phyloP scores from a whole-genome alignment of 345 rosid species.

The Nephelium lappaceum region DNA sequence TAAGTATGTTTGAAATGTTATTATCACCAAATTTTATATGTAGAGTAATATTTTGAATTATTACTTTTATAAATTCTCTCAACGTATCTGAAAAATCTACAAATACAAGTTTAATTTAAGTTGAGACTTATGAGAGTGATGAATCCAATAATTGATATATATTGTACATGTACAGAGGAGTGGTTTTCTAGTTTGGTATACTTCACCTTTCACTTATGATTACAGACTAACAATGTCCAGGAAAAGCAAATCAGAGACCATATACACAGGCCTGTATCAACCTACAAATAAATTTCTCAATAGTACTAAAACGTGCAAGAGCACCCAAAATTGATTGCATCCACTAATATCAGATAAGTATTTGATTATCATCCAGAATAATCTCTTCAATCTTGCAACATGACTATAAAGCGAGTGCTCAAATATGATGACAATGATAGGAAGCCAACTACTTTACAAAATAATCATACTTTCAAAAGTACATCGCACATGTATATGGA shows the following conservation, averaged over 20 bases:
- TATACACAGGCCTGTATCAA: not conserved
- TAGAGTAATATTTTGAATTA: not conserved
- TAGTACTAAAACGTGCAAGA: not conserved
- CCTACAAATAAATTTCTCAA: not conserved
- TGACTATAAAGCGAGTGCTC: too few relatives aligned
- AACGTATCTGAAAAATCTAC: too few relatives aligned
- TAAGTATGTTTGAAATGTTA: not conserved
- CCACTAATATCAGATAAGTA: not conserved
- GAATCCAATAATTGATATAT: too few relatives aligned
- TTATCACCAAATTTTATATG: not conserved
- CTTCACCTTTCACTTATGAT: too few relatives aligned
- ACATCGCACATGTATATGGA: not conserved
- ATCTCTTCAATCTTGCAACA: not conserved
- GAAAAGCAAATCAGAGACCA: too few relatives aligned
- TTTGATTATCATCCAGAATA: not conserved
- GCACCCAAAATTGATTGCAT: not conserved
- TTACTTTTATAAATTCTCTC: not conserved
- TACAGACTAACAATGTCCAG: too few relatives aligned
- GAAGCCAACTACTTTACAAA: not conserved
- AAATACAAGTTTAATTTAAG: too few relatives aligned
- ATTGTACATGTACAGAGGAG: too few relatives aligned
- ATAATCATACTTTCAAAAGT: not conserved
- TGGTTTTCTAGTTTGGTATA: too few relatives aligned
- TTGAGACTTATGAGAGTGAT: too few relatives aligned
- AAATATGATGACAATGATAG: not conserved